Evolutionary conservation across 768 basidiomycete genomes (phyloP), one percentile per base, ranked within the genome.

Genomic region (Lentinula sp.): DNA sequence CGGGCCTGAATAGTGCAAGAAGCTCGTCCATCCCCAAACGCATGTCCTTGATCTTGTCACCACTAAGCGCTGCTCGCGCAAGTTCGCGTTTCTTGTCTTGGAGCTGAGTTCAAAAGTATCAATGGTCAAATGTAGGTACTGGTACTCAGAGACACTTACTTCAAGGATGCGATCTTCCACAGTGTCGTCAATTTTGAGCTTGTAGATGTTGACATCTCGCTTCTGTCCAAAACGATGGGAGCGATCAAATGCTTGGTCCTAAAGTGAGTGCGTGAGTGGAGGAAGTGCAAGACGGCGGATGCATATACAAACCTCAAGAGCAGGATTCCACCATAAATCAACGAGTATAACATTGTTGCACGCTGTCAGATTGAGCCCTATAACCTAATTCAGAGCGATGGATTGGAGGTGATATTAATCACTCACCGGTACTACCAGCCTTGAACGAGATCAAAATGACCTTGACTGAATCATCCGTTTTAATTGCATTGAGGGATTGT

Each of bases 391-490:
- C 28, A 39, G 60, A 40, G 42, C 52, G 53, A 39, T 43, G 40
- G 7, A 53, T 46, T 50, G 1, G 18, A 23, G 59, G 28, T 58
- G 61, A 58, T 23, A 34, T 52, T 43, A 31, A 32, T 10, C 37
- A 73, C 78, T 57, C 66, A 91, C 93, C 93, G 15, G 91, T 93
- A 68, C 91, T 91, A 4, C 95, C 95, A 32, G 95, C 94, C 71
- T 95, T 97, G 83, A 98, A 95, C 0, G 94, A 97, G 64, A 98
- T 95, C 64, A 99, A 75, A 63, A 98, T 97, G 46, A 96, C 86
- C 35, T 81, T 82, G 10, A 80, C 84, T 15, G 66, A 76, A 31
- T 72, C 71, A 69, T 81, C 84, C 16, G 64, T 83, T 68, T 81
- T 84, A 72, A 99, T 94, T 65, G 81, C 84, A 39, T 85, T 76